Conservation (phyloP, 2,329 filamentous ascomycete species). For the Epichloe aotearoae region DNA sequence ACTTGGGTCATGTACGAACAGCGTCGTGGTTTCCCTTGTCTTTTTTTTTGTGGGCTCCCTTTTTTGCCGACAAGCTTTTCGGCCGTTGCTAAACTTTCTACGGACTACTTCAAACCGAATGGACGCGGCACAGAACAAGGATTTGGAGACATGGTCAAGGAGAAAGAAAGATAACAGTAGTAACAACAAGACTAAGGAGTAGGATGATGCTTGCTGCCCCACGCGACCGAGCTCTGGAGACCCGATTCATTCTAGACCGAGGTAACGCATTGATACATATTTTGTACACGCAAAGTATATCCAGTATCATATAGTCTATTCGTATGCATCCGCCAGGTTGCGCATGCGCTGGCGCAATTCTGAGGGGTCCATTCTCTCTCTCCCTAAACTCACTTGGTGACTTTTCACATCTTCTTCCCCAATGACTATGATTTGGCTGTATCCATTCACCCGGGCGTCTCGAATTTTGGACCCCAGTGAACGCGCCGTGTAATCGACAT, state of each 20-base stretch:
- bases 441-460: slow-evolving; percentile 58
- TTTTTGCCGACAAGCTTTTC: not conserved
- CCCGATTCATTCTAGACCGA: not conserved
- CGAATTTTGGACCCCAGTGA: slow-evolving; percentile 55
- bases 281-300: not conserved
- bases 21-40: not conserved
- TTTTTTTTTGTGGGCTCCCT: not conserved
- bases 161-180: not conserved
- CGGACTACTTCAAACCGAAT: not conserved
- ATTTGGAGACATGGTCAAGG: not conserved
- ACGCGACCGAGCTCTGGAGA: not conserved
- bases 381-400: slow-evolving; percentile 34
- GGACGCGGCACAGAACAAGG: not conserved
- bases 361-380: slow-evolving; percentile 29
- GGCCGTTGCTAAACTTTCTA: not conserved
- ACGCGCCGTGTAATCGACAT: slow-evolving; percentile 52
- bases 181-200: not conserved
- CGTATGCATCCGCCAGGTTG: slow-evolving; percentile 32
- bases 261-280: not conserved
- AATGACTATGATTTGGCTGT: slow-evolving; percentile 60
- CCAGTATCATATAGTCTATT: slow-evolving; percentile 19
- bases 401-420: slow-evolving; percentile 52
- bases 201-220: not conserved
- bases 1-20: not conserved
- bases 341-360: slow-evolving; percentile 32